Conservation (phyloP, 805 yeast genomes). For the Yarrowia porcina region DNA sequence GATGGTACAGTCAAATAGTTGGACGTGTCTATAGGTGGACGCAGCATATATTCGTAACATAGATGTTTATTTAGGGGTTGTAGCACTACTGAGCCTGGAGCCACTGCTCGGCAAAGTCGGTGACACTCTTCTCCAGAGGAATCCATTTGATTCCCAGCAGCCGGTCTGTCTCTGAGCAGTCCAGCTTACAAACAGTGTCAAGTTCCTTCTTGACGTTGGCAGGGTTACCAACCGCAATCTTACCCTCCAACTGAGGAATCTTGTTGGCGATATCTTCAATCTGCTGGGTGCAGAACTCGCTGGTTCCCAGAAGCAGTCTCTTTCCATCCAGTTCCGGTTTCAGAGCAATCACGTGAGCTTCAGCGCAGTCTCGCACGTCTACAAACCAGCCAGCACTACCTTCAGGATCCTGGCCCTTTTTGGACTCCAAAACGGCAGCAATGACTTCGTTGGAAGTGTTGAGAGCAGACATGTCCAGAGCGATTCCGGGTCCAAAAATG, state of each 20-base stretch:
- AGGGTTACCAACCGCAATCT: neutral
- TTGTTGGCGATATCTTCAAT: conserved; percentile 29
- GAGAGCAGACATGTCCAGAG: conserved; percentile 34
- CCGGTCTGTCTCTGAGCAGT: neutral
- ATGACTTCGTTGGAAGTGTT: conserved; percentile 38
- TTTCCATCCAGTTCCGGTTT: conserved; percentile 33
- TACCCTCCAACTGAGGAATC: neutral
- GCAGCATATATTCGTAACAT: conserved; percentile 25
- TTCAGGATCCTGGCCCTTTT: conserved; percentile 28
- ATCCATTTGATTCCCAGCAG: conserved; percentile 5
- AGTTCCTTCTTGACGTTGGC: neutral
- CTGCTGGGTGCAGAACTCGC: conserved; percentile 27
- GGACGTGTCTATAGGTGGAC: too few species aligned
- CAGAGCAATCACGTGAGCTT: conserved; percentile 52
- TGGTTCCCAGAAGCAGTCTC: conserved; percentile 31
- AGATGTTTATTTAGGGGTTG: neutral
- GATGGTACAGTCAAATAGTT: too few species aligned
- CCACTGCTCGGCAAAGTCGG: conserved; percentile 15
- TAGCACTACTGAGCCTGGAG: neutral
- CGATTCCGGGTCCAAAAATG: conserved; percentile 37
- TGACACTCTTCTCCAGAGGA: neutral
- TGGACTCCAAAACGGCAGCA: neutral
- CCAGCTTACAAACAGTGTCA: neutral
- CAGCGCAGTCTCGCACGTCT: conserved; percentile 63
- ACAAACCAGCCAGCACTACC: conserved; percentile 31